Conservation (phyloP, 169 alveolate genomes). For the Besnoitia besnoiti region DNA sequence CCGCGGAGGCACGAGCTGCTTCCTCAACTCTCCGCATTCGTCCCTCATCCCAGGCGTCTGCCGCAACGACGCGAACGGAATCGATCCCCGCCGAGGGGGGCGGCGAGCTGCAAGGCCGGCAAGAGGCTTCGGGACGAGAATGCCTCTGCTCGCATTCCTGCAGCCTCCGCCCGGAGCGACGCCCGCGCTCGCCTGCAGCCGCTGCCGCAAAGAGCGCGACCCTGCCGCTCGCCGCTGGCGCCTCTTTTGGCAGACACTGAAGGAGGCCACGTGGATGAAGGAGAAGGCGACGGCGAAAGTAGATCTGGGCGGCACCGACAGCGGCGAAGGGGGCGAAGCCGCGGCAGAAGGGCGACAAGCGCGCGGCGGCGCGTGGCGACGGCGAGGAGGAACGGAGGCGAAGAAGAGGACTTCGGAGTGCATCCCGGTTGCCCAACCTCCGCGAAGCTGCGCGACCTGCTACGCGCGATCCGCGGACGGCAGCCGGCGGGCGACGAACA, state of each 20-base stretch:
- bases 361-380: background rate
- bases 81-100: background rate
- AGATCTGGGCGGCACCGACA: background rate
- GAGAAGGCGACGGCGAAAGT: background rate
- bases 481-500: background rate
- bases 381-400: background rate
- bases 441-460: background rate
- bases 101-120: background rate
- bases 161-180: background rate
- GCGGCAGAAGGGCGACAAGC: too few species aligned
- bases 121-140: background rate
- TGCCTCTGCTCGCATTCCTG: too few species aligned
- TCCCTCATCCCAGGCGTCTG: too few species aligned
- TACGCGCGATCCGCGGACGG: background rate
- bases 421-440: background rate
- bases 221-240: background rate
- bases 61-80: background rate
- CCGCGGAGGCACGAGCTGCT: background rate
- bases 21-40: background rate
- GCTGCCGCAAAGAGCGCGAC: too few species aligned
- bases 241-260: background rate
- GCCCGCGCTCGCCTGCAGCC: background rate
- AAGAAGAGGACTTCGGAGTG: background rate
- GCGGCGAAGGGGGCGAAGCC: background rate
- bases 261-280: background rate